A percentile compares a stretch with the other conserved stretches of the same genome.
Conservation (phyloP, 768 basidiomycete genomes). For the Trametes meyenii region DNA sequence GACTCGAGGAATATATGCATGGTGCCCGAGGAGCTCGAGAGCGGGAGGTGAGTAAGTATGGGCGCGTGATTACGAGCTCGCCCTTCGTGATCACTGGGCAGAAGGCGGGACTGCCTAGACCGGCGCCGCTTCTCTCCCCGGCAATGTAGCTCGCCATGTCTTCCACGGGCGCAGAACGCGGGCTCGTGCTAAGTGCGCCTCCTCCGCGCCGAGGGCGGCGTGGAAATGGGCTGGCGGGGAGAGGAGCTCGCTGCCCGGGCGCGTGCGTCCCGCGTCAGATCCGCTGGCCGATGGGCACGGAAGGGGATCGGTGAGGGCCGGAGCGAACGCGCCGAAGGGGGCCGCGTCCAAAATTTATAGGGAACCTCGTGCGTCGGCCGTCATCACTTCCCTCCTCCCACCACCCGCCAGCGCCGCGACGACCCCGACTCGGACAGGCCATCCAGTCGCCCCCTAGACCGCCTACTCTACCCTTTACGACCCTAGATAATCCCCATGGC, state of each 20-base stretch:
- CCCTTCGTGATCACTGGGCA: background rate
- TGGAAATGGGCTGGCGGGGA: too few relatives aligned
- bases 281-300: slow-evolving; percentile 1
- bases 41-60: slow-evolving; percentile 10
- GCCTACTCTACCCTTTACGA: slow-evolving; percentile 37
- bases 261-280: background rate
- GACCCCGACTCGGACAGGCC: slow-evolving; percentile 36
- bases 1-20: background rate
- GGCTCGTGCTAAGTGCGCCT: too few relatives aligned
- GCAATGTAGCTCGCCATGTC: too few relatives aligned
- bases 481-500: slow-evolving; percentile 47
- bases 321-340: slow-evolving; percentile 8
- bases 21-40: slow-evolving; percentile 10
- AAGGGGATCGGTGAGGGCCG: slow-evolving; percentile 15
- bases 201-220: too few relatives aligned
- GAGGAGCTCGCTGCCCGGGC: too few relatives aligned
- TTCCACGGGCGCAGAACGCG: too few relatives aligned
- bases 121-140: background rate
- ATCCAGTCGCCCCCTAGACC: slow-evolving; percentile 35
- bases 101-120: background rate
- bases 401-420: slow-evolving; percentile 27
- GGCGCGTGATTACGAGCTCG: slow-evolving; percentile 17
- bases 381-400: slow-evolving; percentile 29
- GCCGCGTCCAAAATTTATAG: slow-evolving; percentile 23
- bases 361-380: background rate